These are phyloP conservation scores for Solanum bulbocastanum DNA, from an alignment of 257 asterid species.

Conservation along the genomic window DNA sequence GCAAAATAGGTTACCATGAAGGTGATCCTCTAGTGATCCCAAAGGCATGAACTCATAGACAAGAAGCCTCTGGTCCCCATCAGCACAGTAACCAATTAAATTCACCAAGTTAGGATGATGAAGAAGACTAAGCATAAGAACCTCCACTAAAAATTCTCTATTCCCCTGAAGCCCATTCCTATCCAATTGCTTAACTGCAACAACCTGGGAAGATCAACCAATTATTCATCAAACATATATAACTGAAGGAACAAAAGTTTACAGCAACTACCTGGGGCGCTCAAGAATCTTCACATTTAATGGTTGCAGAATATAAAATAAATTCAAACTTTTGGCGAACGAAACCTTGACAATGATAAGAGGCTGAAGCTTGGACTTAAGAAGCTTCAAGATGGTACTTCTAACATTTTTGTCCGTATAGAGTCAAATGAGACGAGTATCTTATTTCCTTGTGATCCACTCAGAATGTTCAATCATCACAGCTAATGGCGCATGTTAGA, in stretches of 20 bases:
- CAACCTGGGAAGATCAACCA: slow-evolving; percentile 43
- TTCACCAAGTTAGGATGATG: slow-evolving; percentile 93
- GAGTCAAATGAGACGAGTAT: background rate
- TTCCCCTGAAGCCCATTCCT: slow-evolving; percentile 99
- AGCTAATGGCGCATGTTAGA: background rate
- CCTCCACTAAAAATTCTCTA: slow-evolving; percentile 93
- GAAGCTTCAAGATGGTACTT: background rate
- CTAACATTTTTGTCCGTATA: background rate
- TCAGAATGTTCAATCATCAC: background rate
- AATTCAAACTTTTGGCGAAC: background rate
- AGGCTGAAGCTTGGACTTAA: background rate
- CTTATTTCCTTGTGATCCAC: background rate
- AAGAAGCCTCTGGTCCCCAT: slow-evolving; percentile 98
- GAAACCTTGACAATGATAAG: background rate
- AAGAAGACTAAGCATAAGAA: slow-evolving; percentile 95
- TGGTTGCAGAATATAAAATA: background rate
- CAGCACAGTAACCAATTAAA: slow-evolving; percentile 94
- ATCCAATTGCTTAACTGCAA: slow-evolving; percentile 95
- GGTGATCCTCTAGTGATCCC: slow-evolving; percentile 97
- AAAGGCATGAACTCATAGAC: slow-evolving; percentile 97
- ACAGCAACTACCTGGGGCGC: background rate
- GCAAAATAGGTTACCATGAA: slow-evolving; percentile 52
- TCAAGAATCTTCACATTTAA: background rate
- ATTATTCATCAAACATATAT: background rate
- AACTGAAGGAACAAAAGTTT: background rate